Conservation (phyloP, 2,329 filamentous ascomycete genomes). For the Zymoseptoria pseudotritici region DNA sequence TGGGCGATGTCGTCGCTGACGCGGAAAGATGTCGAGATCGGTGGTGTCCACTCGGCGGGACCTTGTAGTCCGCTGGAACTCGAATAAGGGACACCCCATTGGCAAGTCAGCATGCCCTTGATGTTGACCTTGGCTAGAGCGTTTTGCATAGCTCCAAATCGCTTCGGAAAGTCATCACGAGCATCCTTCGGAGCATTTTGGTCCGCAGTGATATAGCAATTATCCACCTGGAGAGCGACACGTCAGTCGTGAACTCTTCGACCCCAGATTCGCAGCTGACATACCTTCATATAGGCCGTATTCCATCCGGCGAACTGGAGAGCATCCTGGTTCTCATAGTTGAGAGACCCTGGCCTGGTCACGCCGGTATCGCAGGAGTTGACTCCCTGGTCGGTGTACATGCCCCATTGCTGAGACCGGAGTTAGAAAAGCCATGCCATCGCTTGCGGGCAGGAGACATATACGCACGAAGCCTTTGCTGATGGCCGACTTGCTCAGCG, state of each 20-base stretch:
- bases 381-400: slow-evolving; percentile 41
- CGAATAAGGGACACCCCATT: slow-evolving; percentile 25
- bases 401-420: slow-evolving; percentile 37
- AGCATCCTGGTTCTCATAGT: slow-evolving; percentile 23
- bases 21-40: slow-evolving; percentile 25
- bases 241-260: neutral
- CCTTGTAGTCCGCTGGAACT: slow-evolving; percentile 21
- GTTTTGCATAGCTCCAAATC: slow-evolving; percentile 20
- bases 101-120: slow-evolving; percentile 23
- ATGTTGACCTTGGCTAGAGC: slow-evolving; percentile 25
- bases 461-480: slow-evolving; percentile 32
- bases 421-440: neutral
- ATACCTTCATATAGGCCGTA: slow-evolving; percentile 21
- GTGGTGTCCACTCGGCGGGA: slow-evolving; percentile 25
- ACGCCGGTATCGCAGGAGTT: slow-evolving; percentile 19
- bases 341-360: slow-evolving; percentile 15
- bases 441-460: neutral
- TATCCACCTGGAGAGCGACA: slow-evolving; percentile 20
- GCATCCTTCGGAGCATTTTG: slow-evolving; percentile 25
- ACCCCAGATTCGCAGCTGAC: neutral
- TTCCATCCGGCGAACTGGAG: slow-evolving; percentile 23
- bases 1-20: slow-evolving; percentile 26
- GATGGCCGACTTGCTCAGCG: slow-evolving; percentile 45
- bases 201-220: slow-evolving; percentile 22
- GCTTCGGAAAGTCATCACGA: slow-evolving; percentile 22